Percentiles rank a stretch among this genome's conserved stretches.
Evolutionary conservation across 1,139 yeast genomes (phyloP).

Genomic region (Suhomyces choctaworum): DNA sequence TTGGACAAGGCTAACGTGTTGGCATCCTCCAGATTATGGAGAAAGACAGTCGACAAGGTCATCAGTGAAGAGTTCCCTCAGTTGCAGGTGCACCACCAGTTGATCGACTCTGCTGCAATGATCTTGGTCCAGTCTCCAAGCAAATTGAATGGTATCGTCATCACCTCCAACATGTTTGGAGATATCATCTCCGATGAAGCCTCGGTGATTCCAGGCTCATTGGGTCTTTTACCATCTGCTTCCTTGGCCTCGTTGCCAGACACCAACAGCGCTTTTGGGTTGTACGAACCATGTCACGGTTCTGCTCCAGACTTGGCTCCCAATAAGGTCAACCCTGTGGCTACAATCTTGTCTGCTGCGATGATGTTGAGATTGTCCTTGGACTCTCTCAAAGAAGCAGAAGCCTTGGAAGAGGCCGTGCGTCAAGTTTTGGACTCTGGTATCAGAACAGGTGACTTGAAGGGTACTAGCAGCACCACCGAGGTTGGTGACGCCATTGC

Average conservation of each 20-base stretch:
- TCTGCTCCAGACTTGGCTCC: conserved; percentile 92
- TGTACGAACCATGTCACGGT: conserved; percentile 98
- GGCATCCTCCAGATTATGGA: conserved; percentile 95
- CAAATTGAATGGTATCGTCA: conserved; percentile 83
- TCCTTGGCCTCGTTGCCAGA: conserved; percentile 95
- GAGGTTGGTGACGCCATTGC: conserved; percentile 96
- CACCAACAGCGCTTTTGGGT: conserved; percentile 88
- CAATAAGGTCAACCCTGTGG: conserved; percentile 91
- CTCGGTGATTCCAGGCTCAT: conserved; percentile 94
- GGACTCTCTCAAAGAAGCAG: conserved; percentile 79
- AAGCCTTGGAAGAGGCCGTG: conserved; percentile 87
- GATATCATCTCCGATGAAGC: conserved; percentile 98
- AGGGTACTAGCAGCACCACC: conserved; percentile 73
- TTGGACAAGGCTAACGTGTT: conserved; percentile 96
- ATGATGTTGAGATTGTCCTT: conserved; percentile 94
- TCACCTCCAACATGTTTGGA: conserved; percentile 96
- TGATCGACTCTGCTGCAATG: conserved; percentile 98
- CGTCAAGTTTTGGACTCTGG: conserved; percentile 77
- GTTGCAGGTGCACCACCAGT: conserved; percentile 81
- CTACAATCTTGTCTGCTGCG: conserved; percentile 92
- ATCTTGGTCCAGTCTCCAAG: conserved; percentile 89
- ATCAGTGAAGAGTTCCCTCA: conserved; percentile 87
- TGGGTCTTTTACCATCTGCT: conserved; percentile 94
- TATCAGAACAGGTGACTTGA: conserved; percentile 86
- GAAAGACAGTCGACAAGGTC: conserved; percentile 85